phyloP scores from a whole-genome alignment of 768 basidiomycete genomes.

The Hericium coralloides region DNA sequence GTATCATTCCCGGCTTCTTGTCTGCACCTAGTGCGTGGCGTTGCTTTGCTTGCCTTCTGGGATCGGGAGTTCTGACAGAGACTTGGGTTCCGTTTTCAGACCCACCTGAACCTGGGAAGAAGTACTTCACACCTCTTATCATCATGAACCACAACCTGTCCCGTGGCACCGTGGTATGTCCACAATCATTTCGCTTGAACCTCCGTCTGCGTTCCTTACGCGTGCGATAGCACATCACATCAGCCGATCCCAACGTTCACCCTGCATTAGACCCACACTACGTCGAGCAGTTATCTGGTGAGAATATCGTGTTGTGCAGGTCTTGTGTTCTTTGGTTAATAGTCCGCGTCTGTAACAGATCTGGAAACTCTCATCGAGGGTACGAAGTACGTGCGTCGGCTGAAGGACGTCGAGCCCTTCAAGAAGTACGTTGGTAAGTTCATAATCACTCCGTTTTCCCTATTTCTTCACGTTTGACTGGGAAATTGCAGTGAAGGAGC shows the following conservation, averaged over 20 bases:
- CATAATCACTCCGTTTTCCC: too few relatives aligned
- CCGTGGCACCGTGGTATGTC: constrained; percentile 12
- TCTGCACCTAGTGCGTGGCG: not conserved
- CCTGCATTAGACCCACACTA: constrained; percentile 14
- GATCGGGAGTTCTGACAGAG: not conserved
- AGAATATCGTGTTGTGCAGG: not conserved
- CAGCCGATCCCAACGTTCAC: constrained; percentile 6
- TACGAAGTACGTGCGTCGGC: constrained; percentile 14
- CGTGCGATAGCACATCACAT: constrained; percentile 7
- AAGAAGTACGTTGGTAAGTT: constrained; percentile 4
- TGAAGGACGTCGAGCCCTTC: constrained; percentile 13
- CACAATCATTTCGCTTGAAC: not conserved
- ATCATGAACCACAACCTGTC: constrained; percentile 7
- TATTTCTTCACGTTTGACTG: not conserved
- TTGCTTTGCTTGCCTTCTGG: too few relatives aligned
- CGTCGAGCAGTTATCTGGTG: constrained; percentile 14
- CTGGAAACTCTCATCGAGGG: constrained; percentile 9
- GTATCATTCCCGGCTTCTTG: not conserved
- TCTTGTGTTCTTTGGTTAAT: not conserved
- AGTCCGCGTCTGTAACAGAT: not conserved
- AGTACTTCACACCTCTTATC: constrained; percentile 1
- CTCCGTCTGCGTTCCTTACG: not conserved
- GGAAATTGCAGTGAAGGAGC: not conserved
- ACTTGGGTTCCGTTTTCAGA: not conserved
- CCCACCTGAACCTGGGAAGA: constrained; percentile 2